Evolutionary conservation across 208 protist species (phyloP), one percentile per base, ranked within the genome.

Genomic region (Crithidia brevicula): DNA sequence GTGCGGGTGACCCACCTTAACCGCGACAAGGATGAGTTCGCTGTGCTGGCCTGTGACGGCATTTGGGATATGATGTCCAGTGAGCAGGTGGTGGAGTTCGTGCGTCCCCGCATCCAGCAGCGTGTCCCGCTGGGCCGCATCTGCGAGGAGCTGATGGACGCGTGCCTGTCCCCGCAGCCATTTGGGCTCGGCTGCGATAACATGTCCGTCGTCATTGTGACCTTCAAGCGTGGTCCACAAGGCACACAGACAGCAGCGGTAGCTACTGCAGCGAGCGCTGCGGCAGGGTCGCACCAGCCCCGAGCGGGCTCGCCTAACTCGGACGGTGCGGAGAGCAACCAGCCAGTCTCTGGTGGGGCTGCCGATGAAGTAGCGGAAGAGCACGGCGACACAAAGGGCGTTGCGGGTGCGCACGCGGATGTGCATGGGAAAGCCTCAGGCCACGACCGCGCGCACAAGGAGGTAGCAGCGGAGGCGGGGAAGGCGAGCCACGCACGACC

Each of bases 31-130:
- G 90, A 97, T 62, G 88, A 94, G 77, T 91, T 97, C 50, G 89
- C 88, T 9, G 80, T 98, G 57, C 42, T 98, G 25, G 95, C 95
- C 20, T 98, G 95, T 54, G 95, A 98, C 72, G 95, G 95, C 10
- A 97, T 97, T 59, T 97, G 91, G 90, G 93, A 97, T 69, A 88
- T 97, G 49, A 77, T 98, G 79, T 87, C 52, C 49, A 96, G 88
- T 67, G 91, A 97, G 46, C 83, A 94, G 56, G 92, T 95, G 25
- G 78, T 97, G 1, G 78, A 86, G 46, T 94, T 95, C 69, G 86
- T 94, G 54, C 83, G 84, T 0, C 53, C 65, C 20, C 81, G 80
- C n/a, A 72, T 95, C 28, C 81, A 92, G 76, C 47, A 81, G 38
- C 78, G 79, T 13, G 43, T 93, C 25, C 77, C 86, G 7, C 67